Percentiles rank a stretch among this genome's conserved stretches.
phyloP scores from a whole-genome alignment of 495 filamentous ascomycete genomes.

The Neurospora sp. region DNA sequence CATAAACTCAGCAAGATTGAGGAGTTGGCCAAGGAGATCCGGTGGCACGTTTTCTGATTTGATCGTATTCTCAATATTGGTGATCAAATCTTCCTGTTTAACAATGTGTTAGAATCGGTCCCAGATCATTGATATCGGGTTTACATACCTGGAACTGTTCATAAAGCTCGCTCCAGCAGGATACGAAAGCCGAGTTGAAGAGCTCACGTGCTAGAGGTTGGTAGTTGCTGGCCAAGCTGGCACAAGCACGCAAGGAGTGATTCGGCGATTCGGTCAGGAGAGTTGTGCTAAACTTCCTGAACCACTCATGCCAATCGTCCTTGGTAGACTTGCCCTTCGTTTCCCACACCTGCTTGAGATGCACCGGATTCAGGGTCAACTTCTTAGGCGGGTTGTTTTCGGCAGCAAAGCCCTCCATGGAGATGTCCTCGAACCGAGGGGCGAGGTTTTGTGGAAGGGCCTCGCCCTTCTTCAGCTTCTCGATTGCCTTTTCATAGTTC shows the following conservation, averaged over 20 bases:
- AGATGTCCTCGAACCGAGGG: conserved; percentile 65
- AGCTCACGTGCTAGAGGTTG: conserved; percentile 83
- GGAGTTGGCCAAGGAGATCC: conserved; percentile 84
- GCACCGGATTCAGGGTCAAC: conserved; percentile 89
- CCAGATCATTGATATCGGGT: too few species aligned
- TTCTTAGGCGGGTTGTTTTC: conserved; percentile 82
- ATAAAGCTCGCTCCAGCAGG: conserved; percentile 96
- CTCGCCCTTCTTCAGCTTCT: conserved; percentile 88
- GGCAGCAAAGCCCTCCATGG: conserved; percentile 65
- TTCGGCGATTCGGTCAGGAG: conserved; percentile 92
- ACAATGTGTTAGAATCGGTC: too few species aligned
- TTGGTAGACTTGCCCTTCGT: conserved; percentile 88
- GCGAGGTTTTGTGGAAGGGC: conserved; percentile 89
- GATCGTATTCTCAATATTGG: conserved; percentile 89
- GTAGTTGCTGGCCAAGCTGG: conserved; percentile 80
- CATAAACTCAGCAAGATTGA: conserved; percentile 99
- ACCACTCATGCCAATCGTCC: conserved; percentile 99
- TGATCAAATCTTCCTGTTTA: conserved; percentile 68
- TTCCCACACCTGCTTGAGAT: conserved; percentile 96
- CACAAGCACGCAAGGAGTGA: conserved; percentile 86
- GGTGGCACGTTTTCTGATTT: conserved; percentile 88
- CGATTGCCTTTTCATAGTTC: conserved; percentile 83
- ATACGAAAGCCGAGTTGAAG: conserved; percentile 97
- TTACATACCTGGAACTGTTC: conserved; percentile 55
- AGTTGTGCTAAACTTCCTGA: conserved; percentile 89